Evolutionary conservation across 371 early-diverging fungal genomes (phyloP).

Genomic region (Rhizopus stolonifer): DNA sequence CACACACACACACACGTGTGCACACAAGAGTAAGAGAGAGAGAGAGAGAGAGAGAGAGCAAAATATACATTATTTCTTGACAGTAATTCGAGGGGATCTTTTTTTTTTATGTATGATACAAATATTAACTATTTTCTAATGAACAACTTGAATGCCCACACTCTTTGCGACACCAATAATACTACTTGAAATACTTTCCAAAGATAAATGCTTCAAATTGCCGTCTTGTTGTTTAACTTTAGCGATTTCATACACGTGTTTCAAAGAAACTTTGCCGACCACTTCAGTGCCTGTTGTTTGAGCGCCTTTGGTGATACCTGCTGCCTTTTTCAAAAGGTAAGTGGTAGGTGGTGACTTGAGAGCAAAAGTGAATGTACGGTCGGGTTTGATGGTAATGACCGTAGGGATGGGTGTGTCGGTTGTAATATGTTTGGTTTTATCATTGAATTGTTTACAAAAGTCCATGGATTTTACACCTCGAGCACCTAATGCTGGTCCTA

Average conservation of each 20-base stretch:
- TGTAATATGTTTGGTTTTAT: slow-evolving; percentile 86
- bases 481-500: slow-evolving; percentile 97
- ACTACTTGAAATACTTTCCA: slow-evolving; percentile 73
- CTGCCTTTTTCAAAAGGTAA: slow-evolving; percentile 87
- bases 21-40: no score
- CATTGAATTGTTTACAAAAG: slow-evolving; percentile 98
- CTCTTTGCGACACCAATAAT: slow-evolving; percentile 82
- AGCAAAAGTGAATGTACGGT: slow-evolving; percentile 87
- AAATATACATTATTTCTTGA: no score
- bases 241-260: slow-evolving; percentile 95
- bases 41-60: no score
- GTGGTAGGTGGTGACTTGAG: slow-evolving; percentile 89
- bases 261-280: slow-evolving; percentile 81
- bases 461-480: slow-evolving; percentile 98
- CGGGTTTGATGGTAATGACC: slow-evolving; percentile 84
- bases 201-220: slow-evolving; percentile 68
- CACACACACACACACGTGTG: no score
- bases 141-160: slow-evolving; percentile 87
- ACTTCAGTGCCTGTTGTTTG: slow-evolving; percentile 73
- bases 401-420: slow-evolving; percentile 86
- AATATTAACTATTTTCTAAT: slow-evolving; percentile 22
- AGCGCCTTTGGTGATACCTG: slow-evolving; percentile 89
- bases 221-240: slow-evolving; percentile 86
- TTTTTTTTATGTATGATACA: neutral
- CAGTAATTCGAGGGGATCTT: no score